These are phyloP conservation scores for Hemerocallis citrina DNA, from an alignment of 106 monocot genomes.

Conservation along the genomic window DNA sequence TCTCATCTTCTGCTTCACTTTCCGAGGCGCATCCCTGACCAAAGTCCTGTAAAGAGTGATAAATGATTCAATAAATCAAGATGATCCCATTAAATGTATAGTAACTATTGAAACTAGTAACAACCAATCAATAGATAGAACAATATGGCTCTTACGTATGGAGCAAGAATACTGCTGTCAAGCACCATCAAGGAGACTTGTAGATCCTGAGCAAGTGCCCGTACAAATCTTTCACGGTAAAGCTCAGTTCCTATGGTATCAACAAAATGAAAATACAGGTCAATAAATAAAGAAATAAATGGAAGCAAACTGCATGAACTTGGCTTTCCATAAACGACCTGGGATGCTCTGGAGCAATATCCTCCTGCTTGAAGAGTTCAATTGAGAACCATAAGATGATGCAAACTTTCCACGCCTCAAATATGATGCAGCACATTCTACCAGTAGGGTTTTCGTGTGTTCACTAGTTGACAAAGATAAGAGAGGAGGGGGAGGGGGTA, in stretches of 20 bases:
- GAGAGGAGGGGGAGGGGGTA: no score
- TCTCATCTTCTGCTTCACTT: constrained; percentile 67
- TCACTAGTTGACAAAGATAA: constrained; percentile 46
- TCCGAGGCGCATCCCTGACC: constrained; percentile 52
- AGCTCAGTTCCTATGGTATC: constrained; percentile 73
- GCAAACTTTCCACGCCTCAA: constrained; percentile 58
- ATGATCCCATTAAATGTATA: not conserved
- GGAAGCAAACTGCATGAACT: not conserved
- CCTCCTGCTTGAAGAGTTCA: constrained; percentile 68
- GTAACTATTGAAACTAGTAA: not conserved
- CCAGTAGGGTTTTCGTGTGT: constrained; percentile 54
- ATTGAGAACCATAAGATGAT: constrained; percentile 51
- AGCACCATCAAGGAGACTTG: constrained; percentile 56
- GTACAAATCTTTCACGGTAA: constrained; percentile 51
- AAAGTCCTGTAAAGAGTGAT: constrained; percentile 40
- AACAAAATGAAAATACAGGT: not conserved
- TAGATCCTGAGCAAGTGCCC: constrained; percentile 58
- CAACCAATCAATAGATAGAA: not conserved
- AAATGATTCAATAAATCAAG: not conserved
- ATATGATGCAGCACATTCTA: constrained; percentile 82
- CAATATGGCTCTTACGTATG: constrained; percentile 79
- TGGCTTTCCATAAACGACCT: constrained; percentile 30
- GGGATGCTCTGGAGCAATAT: constrained; percentile 81
- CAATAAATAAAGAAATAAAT: not conserved
- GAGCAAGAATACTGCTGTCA: constrained; percentile 55